Base-by-base conservation (phyloP, 2,329 filamentous ascomycete species). In the Mollisia scopiformis region DNA sequence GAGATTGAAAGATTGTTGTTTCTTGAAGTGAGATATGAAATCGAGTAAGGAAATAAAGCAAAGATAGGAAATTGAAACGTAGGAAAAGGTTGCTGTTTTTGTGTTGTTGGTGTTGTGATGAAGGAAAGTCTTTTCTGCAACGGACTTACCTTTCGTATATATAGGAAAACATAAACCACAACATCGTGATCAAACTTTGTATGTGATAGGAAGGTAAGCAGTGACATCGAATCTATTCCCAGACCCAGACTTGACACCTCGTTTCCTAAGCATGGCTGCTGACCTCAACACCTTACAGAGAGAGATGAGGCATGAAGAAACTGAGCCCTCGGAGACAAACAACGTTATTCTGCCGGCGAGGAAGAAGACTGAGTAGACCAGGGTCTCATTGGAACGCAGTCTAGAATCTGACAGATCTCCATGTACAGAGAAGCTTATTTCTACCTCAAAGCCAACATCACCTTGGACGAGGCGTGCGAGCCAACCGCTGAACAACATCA, bases 181-280 rank as follows among this genome's bases (percentile, higher is more conserved):
- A 41, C 10, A 50, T 28, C 46, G 23, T 28, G 25, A 27, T 25
- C 31, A 19, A 14, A 23, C 23, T 16, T 41, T 31, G 6, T 3
- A 31, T 25, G 8, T n/a, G n/a, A 2, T 19, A 5, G 37, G 10
- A 30, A 37, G 31, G 11, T 51, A 31, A 3, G 28, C 28, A 31
- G 21, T 14, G 39, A 39, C 25, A 21, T 43, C 51, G 57, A 55
- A 47, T 51, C 50, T 47, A 54, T 54, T 27, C 49, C 49, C 19
- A 27, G 50, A 54, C 13, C 19, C n/a, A 8, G 19, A 8, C 7
- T 54, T 28, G 39, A 19, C 25, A 25, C 49, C n/a, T n/a, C n/a
- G 50, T 30, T 59, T 55, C 57, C 51, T 55, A 55, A 50, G 37
- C 30, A 50, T 59, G 52, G 57, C 57, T 41, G 51, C 57, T 55